A percentile compares a stretch with the other conserved stretches of the same genome.
phyloP scores from a whole-genome alignment of 1,139 yeast genomes.

The Dujonia santamariae region DNA sequence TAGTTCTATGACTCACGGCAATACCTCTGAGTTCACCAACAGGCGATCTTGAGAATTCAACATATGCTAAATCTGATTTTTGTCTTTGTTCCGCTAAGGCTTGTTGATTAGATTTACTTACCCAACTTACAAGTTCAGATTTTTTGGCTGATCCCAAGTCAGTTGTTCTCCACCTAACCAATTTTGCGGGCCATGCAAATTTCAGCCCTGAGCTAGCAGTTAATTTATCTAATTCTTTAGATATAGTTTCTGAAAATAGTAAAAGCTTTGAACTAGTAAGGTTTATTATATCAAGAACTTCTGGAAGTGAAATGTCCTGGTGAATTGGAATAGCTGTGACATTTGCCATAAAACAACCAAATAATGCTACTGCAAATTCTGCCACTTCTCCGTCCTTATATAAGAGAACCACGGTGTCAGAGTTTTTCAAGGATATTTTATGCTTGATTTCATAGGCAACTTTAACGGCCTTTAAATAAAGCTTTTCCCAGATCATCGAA shows the following conservation, averaged over 20 bases:
- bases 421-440: constrained; percentile 64
- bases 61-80: constrained; percentile 73
- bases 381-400: constrained; percentile 82
- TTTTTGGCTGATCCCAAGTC: constrained; percentile 73
- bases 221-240: constrained; percentile 64
- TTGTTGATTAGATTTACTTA: constrained; percentile 19
- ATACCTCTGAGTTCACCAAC: constrained; percentile 92
- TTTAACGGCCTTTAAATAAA: constrained; percentile 78
- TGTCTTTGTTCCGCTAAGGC: constrained; percentile 28
- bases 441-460: constrained; percentile 86
- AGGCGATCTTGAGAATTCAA: constrained; percentile 88
- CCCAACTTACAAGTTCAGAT: constrained; percentile 34
- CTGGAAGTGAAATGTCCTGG: constrained; percentile 63
- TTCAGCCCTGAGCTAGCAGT: constrained; percentile 32
- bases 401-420: constrained; percentile 79
- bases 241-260: constrained; percentile 75
- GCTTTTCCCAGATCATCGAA: constrained; percentile 85
- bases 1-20: constrained; percentile 84
- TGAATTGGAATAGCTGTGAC: constrained; percentile 93
- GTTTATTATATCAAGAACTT: constrained; percentile 68
- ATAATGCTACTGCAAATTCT: constrained; percentile 80
- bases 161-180: constrained; percentile 78
- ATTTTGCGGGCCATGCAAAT: constrained; percentile 41
- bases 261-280: constrained; percentile 77
- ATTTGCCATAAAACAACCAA: constrained; percentile 93